Conservation (phyloP, 2,329 filamentous ascomycete species). For the Pseudocercospora macadamiae region DNA sequence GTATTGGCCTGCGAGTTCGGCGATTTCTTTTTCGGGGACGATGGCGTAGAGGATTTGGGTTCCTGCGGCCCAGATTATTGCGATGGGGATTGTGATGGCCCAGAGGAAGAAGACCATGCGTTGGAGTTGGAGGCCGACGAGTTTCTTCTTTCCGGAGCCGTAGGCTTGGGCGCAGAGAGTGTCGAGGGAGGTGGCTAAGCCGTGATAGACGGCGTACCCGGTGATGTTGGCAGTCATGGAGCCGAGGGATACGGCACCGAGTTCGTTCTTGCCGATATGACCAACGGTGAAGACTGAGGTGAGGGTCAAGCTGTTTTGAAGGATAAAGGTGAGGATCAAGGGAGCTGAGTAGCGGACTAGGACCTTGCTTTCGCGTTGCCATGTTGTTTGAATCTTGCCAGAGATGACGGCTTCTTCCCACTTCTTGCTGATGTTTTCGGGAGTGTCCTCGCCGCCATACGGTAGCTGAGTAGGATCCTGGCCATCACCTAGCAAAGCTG, state of each 20-base stretch:
- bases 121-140: conserved; percentile 83
- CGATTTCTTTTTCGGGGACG: conserved; percentile 72
- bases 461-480: conserved; percentile 32
- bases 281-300: conserved; percentile 54
- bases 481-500: conserved; percentile 51
- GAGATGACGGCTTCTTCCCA: conserved; percentile 85
- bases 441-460: conserved; percentile 53
- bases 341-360: conserved; percentile 55
- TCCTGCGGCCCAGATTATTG: conserved; percentile 69
- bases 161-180: conserved; percentile 94
- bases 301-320: conserved; percentile 54
- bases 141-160: conserved; percentile 83
- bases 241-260: conserved; percentile 52
- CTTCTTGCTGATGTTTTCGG: conserved; percentile 67
- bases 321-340: conserved; percentile 51
- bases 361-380: conserved; percentile 86
- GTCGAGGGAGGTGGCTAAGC: conserved; percentile 87
- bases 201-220: conserved; percentile 52
- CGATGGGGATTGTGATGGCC: conserved; percentile 71
- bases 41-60: conserved; percentile 65
- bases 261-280: conserved; percentile 52
- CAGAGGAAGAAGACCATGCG: conserved; percentile 80
- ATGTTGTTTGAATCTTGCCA: conserved; percentile 84
- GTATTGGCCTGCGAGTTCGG: conserved; percentile 72
- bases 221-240: conserved; percentile 55